A percentile compares a stretch with the other conserved stretches of the same genome.
Evolutionary conservation across 257 asterid species (phyloP).

Genomic region (Nicotiana paniculata): DNA sequence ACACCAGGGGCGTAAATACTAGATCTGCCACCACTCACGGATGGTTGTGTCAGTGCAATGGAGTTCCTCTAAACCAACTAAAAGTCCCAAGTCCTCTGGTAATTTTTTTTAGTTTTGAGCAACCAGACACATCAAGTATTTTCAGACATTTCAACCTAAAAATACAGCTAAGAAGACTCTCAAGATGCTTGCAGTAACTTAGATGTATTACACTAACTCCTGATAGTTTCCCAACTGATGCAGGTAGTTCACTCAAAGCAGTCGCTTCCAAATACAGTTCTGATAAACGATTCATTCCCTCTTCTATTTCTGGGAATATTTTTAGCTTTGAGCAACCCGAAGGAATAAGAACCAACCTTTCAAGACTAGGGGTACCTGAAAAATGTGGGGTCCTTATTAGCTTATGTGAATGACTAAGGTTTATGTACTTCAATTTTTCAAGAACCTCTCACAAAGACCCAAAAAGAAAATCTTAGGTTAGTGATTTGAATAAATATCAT

Average conservation of each 20-base stretch:
- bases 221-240: background rate
- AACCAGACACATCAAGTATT: background rate
- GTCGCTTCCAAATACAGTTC: background rate
- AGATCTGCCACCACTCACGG: background rate
- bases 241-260: background rate
- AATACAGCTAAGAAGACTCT: background rate
- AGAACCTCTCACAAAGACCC: background rate
- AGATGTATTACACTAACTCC: background rate
- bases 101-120: constrained; percentile 3
- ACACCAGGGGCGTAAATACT: background rate
- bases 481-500: no score
- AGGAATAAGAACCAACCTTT: constrained; percentile 1
- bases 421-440: constrained; percentile 4
- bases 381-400: constrained; percentile 13
- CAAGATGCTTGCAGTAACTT: constrained; percentile 2
- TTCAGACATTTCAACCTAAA: background rate
- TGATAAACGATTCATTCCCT: background rate
- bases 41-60: background rate
- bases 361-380: constrained; percentile 13
- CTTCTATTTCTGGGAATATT: constrained; percentile 5
- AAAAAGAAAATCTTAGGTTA: no score
- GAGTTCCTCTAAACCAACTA: constrained; percentile 1
- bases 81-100: constrained; percentile 3
- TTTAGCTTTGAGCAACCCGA: constrained; percentile 12
- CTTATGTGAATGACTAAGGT: constrained; percentile 21